phyloP scores from a whole-genome alignment of 179 eudicot genomes.

The Vitellaria paradoxa region DNA sequence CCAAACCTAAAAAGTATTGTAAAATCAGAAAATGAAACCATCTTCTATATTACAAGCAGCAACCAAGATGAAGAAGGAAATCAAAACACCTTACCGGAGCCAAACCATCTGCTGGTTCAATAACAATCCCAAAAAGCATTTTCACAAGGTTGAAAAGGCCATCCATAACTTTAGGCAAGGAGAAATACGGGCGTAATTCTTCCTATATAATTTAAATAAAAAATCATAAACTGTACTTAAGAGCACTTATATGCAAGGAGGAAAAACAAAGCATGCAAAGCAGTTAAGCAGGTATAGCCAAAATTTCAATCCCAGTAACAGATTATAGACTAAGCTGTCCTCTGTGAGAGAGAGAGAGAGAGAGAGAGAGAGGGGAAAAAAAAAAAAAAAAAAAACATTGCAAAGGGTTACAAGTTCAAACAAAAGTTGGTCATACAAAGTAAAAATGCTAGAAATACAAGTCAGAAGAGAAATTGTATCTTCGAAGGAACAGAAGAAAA shows the following conservation, averaged over 20 bases:
- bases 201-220: constrained; percentile 47
- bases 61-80: not conserved
- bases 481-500: not conserved
- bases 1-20: constrained; percentile 64
- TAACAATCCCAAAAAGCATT: constrained; percentile 67
- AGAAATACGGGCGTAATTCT: constrained; percentile 94
- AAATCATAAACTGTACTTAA: constrained; percentile 1
- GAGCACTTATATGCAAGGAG: constrained; percentile 4
- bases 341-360: no score
- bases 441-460: not conserved
- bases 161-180: constrained; percentile 98
- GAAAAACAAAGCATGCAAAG: not conserved
- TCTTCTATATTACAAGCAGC: not conserved
- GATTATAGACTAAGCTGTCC: no score
- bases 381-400: no score
- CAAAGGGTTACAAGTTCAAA: no score
- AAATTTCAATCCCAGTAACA: no score
- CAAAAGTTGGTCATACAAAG: no score
- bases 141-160: constrained; percentile 89
- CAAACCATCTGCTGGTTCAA: constrained; percentile 89
- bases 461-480: not conserved
- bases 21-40: constrained; percentile 8
- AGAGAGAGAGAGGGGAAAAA: no score
- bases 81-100: constrained; percentile 61
- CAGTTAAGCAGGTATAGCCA: no score